These are phyloP conservation scores for Saccharomycopsis selenospora DNA, from an alignment of 805 yeast genomes.

Conservation along the genomic window DNA sequence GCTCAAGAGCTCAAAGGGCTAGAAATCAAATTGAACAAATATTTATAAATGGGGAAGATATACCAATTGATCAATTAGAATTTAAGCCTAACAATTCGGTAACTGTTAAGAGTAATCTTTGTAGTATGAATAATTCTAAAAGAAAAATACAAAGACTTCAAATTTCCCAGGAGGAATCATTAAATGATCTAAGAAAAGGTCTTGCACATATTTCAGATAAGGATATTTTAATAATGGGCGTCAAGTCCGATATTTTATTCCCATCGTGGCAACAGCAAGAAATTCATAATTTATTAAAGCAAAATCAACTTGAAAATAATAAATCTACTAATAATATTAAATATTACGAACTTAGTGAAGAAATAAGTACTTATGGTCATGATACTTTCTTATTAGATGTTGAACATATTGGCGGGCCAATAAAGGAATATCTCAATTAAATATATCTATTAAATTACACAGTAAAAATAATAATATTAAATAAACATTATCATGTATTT, in stretches of 20 bases:
- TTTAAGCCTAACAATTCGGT: neutral
- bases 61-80: conserved; percentile 24
- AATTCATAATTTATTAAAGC: conserved; percentile 51
- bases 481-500: too few species aligned
- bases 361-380: conserved; percentile 79
- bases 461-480: too few species aligned
- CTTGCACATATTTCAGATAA: conserved; percentile 53
- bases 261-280: conserved; percentile 95
- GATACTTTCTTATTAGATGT: conserved; percentile 81
- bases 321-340: conserved; percentile 34
- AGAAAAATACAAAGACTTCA: conserved; percentile 42
- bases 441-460: neutral
- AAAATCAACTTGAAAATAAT: conserved; percentile 27
- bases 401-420: conserved; percentile 73
- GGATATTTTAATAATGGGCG: conserved; percentile 75
- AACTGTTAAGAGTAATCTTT: neutral
- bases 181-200: conserved; percentile 58
- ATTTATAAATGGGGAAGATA: conserved; percentile 26
- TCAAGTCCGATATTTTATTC: conserved; percentile 85
- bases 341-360: conserved; percentile 70
- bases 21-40: conserved; percentile 33
- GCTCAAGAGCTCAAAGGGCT: conserved; percentile 36
- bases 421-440: conserved; percentile 49
- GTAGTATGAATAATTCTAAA: too few species aligned
- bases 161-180: conserved; percentile 47